These are phyloP conservation scores for Fusarium incarnatum DNA, from an alignment of 2,329 filamentous ascomycete genomes.

Conservation along the genomic window DNA sequence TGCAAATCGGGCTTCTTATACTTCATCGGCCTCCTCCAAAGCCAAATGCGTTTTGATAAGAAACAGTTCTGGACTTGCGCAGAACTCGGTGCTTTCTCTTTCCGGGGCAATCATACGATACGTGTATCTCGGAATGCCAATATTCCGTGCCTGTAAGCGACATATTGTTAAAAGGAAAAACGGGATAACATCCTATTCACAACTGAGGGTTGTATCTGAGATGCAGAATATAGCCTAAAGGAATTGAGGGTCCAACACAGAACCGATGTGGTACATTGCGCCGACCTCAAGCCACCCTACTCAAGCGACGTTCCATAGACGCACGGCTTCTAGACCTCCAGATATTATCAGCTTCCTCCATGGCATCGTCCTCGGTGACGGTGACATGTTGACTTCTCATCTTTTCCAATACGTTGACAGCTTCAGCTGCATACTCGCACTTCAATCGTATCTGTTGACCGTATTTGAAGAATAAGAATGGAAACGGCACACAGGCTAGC, in stretches of 20 bases:
- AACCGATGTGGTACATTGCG: rapidly evolving
- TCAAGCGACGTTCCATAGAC: background rate
- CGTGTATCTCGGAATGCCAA: too few relatives aligned
- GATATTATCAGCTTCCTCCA: constrained; percentile 10
- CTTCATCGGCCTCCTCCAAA: background rate
- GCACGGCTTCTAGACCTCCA: constrained; percentile 6
- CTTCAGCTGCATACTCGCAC: constrained; percentile 21
- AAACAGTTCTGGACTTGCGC: background rate
- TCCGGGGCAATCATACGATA: background rate
- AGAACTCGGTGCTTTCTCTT: background rate
- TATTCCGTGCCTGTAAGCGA: background rate
- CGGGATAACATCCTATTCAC: rapidly evolving
- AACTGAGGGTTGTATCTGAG: background rate
- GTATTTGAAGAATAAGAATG: constrained; percentile 22
- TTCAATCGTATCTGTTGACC: constrained; percentile 4
- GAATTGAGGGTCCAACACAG: background rate
- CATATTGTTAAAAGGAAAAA: background rate
- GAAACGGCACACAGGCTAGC: constrained; percentile 15
- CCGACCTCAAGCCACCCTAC: background rate
- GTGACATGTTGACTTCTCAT: background rate
- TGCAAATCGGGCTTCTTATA: background rate
- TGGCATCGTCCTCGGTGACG: background rate
- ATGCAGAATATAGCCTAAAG: background rate
- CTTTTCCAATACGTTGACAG: background rate
- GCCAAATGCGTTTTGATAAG: too few relatives aligned